Evolutionary conservation across 1,139 yeast genomes (phyloP), one percentile per base, ranked within the genome.

Genomic region (Waltiozyma sp.): DNA sequence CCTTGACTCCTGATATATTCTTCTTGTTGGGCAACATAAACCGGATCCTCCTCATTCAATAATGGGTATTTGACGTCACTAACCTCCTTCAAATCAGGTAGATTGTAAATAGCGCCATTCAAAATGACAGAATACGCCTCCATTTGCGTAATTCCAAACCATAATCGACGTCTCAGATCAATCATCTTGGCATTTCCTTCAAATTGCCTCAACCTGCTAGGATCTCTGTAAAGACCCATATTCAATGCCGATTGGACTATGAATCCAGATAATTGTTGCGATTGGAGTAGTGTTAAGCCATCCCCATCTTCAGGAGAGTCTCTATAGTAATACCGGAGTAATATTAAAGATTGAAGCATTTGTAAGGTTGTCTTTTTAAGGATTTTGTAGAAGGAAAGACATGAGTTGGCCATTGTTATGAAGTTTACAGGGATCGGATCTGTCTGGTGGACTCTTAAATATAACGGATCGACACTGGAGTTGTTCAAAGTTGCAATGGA

Each of bases 281-380:
- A 45, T 18, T 50, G 49, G 10, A 40, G 21, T 8, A 47, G 24
- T 0, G 43, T 19, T 10, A 40, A 15, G 9, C 53, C 52, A 35
- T 51, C 52, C 6, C 50, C 49, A 37, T 49, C 52, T 38, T 52
- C 54, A 23, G 55, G 54, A 1, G 49, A 45, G 39, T 51, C 52
- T 41, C 45, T 50, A 15, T 38, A 39, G 34, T 52, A 52, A 8
- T 41, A 41, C 37, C 49, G 43, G 2, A 52, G 37, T 21, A 40
- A 42, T 15, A 52, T 13, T 10, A 49, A 19, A 0, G 49, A 48
- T 38, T 51, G 54, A 8, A 52, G 10, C 7, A 45, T 41, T 3
- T 45, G 45, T 4, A 51, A 15, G 4, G 53, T 47, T 1, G 46
- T 42, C 39, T 48, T 49, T 19, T 45, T 45, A 2, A 47, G 23